Evolutionary conservation across 331 rosid species (phyloP), one percentile per base, ranked within the genome.

Genomic region (Dryas integrifolia): DNA sequence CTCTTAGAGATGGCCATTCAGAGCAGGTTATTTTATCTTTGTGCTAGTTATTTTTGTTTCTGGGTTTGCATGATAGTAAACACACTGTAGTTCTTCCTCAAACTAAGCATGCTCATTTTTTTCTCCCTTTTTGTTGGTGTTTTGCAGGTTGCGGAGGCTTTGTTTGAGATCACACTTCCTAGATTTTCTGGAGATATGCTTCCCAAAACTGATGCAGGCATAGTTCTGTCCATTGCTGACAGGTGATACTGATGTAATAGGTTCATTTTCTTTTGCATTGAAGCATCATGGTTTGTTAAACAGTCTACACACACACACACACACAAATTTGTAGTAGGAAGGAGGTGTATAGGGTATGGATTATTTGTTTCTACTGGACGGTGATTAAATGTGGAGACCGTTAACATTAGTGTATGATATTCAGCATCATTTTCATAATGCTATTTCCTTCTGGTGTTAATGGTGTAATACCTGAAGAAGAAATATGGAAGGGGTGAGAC

Each of bases 111-210:
- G 55, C 70, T 78, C 58, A 65, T 76, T 69, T 6, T 3, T 49
- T 58, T 48, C 76, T 78, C 57, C 67, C 65, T 52, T 72, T 40
- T 49, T 50, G 10, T 71, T 67, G 39, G 21, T 44, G 52, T 73
- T 47, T 65, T 83, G 79, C 87, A 94, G 98, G 80, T 88, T 76
- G 92, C 96, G 15, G 96, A 94, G 55, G 92, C 94, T 50, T 75
- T 94, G 82, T 78, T 86, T 79, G 98, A 91, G 88, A 94, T 94
- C 66, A 94, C 89, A 0, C 95, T 94, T 78, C 98, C 98, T 39
- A 94, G 96, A 79, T 94, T 85, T 86, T 94, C 98, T 67, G 98
- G 98, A 72, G 98, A 94, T 79, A 67, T 65, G 3, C 92, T 91
- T 80, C 98, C 95, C 3, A 69, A 82, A 70, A 94, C 86, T 35